Percentiles rank a stretch among this genome's conserved stretches.
These are phyloP conservation scores for Hanseniaspora meyeri DNA, from an alignment of 805 yeast genomes.

Conservation along the genomic window DNA sequence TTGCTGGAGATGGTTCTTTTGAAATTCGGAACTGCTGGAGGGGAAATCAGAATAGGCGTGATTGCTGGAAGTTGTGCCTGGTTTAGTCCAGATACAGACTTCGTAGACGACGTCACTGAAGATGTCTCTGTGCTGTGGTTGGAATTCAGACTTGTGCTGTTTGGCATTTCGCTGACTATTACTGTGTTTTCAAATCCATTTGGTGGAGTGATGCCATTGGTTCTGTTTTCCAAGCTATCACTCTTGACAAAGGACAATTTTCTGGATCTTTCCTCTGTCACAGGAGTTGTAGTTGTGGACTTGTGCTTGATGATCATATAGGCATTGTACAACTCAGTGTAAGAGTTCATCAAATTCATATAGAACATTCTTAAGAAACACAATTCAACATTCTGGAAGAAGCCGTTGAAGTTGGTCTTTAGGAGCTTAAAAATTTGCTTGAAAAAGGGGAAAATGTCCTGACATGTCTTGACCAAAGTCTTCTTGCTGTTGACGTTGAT, in stretches of 20 bases:
- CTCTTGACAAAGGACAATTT: background rate
- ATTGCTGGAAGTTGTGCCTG: background rate
- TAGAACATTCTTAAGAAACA: slow-evolving; percentile 54
- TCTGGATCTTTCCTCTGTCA: slow-evolving; percentile 5
- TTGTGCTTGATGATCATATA: slow-evolving; percentile 30
- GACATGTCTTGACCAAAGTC: slow-evolving; percentile 29
- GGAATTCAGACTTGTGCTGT: background rate
- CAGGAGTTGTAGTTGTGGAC: slow-evolving; percentile 13
- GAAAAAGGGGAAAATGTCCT: slow-evolving; percentile 35
- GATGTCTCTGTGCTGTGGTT: background rate
- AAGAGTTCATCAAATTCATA: slow-evolving; percentile 47
- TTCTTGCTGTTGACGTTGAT: slow-evolving; percentile 25
- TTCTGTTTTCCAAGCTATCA: slow-evolving; percentile 14
- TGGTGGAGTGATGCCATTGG: background rate
- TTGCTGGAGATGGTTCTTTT: slow-evolving; percentile 8
- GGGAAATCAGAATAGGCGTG: slow-evolving; percentile 9
- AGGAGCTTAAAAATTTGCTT: slow-evolving; percentile 39
- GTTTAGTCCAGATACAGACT: background rate
- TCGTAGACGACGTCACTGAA: background rate
- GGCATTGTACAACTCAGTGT: slow-evolving; percentile 57
- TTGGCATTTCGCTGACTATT: background rate
- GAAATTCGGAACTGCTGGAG: background rate
- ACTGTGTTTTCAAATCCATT: background rate
- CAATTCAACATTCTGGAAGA: slow-evolving; percentile 48
- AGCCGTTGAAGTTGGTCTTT: slow-evolving; percentile 35